A percentile compares a stretch with the other conserved stretches of the same genome.
phyloP scores from a whole-genome alignment of 1,284 basidiomycete genomes.

The Fomes fomentarius region DNA sequence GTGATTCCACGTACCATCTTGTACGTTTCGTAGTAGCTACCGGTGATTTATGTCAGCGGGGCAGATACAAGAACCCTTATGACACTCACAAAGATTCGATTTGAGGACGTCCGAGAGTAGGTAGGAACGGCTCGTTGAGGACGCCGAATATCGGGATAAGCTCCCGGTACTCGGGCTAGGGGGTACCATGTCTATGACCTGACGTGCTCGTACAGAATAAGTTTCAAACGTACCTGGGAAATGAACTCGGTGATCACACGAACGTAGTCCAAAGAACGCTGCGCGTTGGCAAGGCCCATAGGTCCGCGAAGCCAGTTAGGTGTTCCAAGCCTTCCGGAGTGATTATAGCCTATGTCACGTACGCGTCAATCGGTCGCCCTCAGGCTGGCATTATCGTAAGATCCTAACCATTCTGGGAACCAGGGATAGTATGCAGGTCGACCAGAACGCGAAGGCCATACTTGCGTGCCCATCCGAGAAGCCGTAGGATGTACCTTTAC shows the following conservation, averaged over 20 bases:
- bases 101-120: slow-evolving; percentile 39
- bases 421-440: slow-evolving; percentile 83
- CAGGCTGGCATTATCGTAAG: too few species aligned
- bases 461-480: slow-evolving; percentile 84
- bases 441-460: slow-evolving; percentile 88
- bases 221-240: slow-evolving; percentile 31
- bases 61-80: background rate
- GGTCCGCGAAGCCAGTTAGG: slow-evolving; percentile 63
- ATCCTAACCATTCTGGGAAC: slow-evolving; percentile 69
- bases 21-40: slow-evolving; percentile 59
- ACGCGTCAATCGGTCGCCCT: too few species aligned
- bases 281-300: slow-evolving; percentile 67
- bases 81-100: slow-evolving; percentile 40
- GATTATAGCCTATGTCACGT: slow-evolving; percentile 54
- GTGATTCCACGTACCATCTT: slow-evolving; percentile 58
- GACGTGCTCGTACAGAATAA: background rate
- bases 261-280: slow-evolving; percentile 60
- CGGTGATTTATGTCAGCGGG: slow-evolving; percentile 50
- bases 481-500: slow-evolving; percentile 71
- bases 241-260: slow-evolving; percentile 64
- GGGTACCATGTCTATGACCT: background rate
- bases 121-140: slow-evolving; percentile 43
- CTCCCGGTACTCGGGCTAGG: slow-evolving; percentile 47
- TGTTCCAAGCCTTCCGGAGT: slow-evolving; percentile 50
- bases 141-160: slow-evolving; percentile 53